Evolutionary conservation across 768 basidiomycete species (phyloP).

Genomic region (Boletales sp.): DNA sequence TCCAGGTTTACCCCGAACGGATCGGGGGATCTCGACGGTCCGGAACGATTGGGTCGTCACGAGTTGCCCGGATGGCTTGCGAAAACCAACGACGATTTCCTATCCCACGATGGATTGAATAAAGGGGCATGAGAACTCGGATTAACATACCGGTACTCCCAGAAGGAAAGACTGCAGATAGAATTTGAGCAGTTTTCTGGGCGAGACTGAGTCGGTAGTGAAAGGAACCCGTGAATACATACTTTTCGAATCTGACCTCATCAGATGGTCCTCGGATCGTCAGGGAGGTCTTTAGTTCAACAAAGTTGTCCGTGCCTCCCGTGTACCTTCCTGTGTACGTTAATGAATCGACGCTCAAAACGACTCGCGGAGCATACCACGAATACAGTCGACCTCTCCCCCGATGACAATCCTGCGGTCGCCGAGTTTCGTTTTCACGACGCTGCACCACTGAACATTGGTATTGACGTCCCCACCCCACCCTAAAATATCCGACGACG

Average conservation of each 20-base stretch:
- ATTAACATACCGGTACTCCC: conserved; percentile 72
- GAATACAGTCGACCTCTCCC: conserved; percentile 89
- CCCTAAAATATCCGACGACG: conserved; percentile 35
- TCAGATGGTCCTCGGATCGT: conserved; percentile 62
- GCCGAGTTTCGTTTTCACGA: conserved; percentile 83
- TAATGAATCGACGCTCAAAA: not conserved
- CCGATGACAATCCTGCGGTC: conserved; percentile 71
- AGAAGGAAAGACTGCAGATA: conserved; percentile 90
- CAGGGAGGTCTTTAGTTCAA: conserved; percentile 87
- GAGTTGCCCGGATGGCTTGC: conserved; percentile 70
- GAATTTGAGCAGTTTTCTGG: conserved; percentile 86
- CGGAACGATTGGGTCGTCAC: conserved; percentile 67
- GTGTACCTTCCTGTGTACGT: conserved; percentile 51
- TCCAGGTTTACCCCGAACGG: conserved; percentile 68
- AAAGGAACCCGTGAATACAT: conserved; percentile 12
- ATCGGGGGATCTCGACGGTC: conserved; percentile 74
- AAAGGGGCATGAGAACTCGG: not conserved
- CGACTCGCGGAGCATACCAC: conserved; percentile 43
- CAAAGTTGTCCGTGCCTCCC: conserved; percentile 61
- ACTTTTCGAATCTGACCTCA: conserved; percentile 79
- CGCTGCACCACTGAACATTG: conserved; percentile 87
- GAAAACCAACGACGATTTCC: conserved; percentile 87
- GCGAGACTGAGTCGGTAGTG: conserved; percentile 2
- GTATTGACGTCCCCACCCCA: conserved; percentile 86
- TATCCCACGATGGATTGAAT: conserved; percentile 25